Base-by-base conservation (phyloP, 2,329 filamentous ascomycete genomes). In the Fonsecaea erecta region DNA sequence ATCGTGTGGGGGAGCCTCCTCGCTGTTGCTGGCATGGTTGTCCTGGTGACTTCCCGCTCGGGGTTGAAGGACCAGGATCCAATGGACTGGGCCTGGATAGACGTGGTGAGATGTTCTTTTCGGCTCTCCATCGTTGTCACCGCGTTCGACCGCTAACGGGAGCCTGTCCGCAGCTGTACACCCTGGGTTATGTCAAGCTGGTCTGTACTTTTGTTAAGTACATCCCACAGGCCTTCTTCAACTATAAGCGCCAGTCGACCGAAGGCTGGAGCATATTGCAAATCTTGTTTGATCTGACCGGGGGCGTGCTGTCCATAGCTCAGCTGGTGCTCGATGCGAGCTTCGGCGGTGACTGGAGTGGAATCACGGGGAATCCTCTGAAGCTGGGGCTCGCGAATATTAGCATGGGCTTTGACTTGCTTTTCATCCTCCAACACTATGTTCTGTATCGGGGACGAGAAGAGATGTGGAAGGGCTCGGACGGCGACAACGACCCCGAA, bases 341-440 rank as follows among this genome's bases (percentile, higher is more conserved):
- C 64, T 79, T 96, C 40, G 88, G 95, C 76, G 85, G 84, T 62
- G 92, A 97, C 79, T 97, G 94, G 93, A 90, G 89, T 54, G 95
- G 94, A 24, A 83, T 98, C 64, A 93, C 89, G 0, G 94, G 93
- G 1, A 98, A 98, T 76, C 92, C 93, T 0, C 89, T 95, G 71
- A 99, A 98, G 80, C 87, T 98, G 64, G 87, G 88, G 2, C 83
- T 98, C 48, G 90, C 91, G 14, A 94, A 96, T 74, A 86, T 97
- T 52, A 92, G 89, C 64, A 89, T 98, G 72, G 76, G 91, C 1
- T 98, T 97, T 76, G 94, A 98, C 75, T 69, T 90, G 34, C 82
- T 97, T 55, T 98, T 98, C 75, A 89, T 98, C 58, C 74, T 85
- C 3, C 95, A 99, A 79, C 95, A 98, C 78, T 98, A 93, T 73